A percentile compares a stretch with the other conserved stretches of the same genome.
Conservation (phyloP, 179 eudicot species). For the Pouteria campechiana region DNA sequence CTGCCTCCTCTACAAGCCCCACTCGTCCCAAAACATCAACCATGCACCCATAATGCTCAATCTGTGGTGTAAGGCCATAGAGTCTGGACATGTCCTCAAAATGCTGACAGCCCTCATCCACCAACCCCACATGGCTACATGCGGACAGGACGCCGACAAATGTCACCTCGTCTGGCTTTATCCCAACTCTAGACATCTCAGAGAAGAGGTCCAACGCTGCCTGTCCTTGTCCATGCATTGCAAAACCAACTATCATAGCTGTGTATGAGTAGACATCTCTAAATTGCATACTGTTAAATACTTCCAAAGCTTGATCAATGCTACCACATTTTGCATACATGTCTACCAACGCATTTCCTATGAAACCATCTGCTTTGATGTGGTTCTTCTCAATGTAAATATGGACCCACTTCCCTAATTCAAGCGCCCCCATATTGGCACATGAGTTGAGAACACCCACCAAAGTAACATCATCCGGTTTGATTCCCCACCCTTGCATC, state of each 20-base stretch:
- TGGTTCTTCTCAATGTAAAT: conserved; percentile 10
- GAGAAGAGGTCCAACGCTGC: conserved; percentile 15
- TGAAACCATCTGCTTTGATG: conserved; percentile 11
- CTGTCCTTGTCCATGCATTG: conserved; percentile 19
- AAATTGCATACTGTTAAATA: conserved; percentile 11
- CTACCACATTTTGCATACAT: conserved; percentile 26
- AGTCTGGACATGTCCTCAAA: conserved; percentile 13
- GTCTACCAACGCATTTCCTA: conserved; percentile 23
- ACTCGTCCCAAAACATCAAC: conserved; percentile 27
- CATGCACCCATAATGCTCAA: conserved; percentile 23
- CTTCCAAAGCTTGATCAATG: conserved; percentile 8
- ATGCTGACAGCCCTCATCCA: conserved; percentile 14
- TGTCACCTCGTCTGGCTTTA: conserved; percentile 15
- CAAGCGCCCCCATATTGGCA: conserved; percentile 18
- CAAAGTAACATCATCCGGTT: conserved; percentile 15
- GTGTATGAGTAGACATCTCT: conserved; percentile 17
- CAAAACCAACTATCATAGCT: conserved; percentile 17
- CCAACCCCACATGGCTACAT: conserved; percentile 18
- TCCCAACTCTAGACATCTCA: conserved; percentile 13
- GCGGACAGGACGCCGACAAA: conserved; percentile 19
- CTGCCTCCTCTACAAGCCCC: conserved; percentile 17
- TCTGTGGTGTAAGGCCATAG: conserved; percentile 10
- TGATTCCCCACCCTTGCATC: conserved; percentile 15
- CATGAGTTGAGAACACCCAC: conserved; percentile 21
- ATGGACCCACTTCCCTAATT: conserved; percentile 24